Percentiles rank a stretch among this genome's conserved stretches.
Conservation (phyloP, 208 protist species). For the Crithidia mellificae region DNA sequence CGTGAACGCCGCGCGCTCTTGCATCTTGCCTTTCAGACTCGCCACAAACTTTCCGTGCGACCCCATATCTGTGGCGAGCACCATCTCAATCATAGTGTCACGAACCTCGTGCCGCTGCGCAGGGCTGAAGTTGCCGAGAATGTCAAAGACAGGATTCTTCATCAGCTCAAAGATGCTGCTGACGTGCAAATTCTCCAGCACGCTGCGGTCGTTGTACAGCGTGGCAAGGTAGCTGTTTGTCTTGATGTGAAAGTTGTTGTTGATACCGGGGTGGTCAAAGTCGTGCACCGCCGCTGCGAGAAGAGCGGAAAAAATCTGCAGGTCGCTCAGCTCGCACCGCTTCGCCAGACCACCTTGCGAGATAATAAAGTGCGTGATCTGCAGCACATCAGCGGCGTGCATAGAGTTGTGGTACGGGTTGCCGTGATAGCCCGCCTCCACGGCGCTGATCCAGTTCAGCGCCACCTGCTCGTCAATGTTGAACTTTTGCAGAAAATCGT, state of each 20-base stretch:
- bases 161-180: slow-evolving; percentile 91
- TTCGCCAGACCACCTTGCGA: slow-evolving; percentile 68
- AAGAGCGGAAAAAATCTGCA: slow-evolving; percentile 89
- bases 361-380: slow-evolving; percentile 89
- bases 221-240: slow-evolving; percentile 84
- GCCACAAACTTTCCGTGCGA: slow-evolving; percentile 87
- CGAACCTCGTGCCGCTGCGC: slow-evolving; percentile 85
- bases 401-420: slow-evolving; percentile 95
- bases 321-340: slow-evolving; percentile 69
- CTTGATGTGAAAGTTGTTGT: slow-evolving; percentile 93
- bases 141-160: slow-evolving; percentile 81
- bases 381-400: slow-evolving; percentile 92
- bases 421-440: slow-evolving; percentile 91
- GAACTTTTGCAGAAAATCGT: slow-evolving; percentile 88
- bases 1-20: slow-evolving; percentile 64
- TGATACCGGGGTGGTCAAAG: slow-evolving; percentile 96
- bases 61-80: slow-evolving; percentile 95
- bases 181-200: slow-evolving; percentile 96
- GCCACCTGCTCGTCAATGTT: slow-evolving; percentile 88
- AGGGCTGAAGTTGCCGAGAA: slow-evolving; percentile 75
- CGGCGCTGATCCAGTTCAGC: slow-evolving; percentile 87
- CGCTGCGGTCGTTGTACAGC: slow-evolving; percentile 95
- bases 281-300: slow-evolving; percentile 96
- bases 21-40: slow-evolving; percentile 65
- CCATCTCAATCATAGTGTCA: slow-evolving; percentile 90